Evolutionary conservation across 768 basidiomycete species (phyloP).

Genomic region (Thelephora aurantiotincta): DNA sequence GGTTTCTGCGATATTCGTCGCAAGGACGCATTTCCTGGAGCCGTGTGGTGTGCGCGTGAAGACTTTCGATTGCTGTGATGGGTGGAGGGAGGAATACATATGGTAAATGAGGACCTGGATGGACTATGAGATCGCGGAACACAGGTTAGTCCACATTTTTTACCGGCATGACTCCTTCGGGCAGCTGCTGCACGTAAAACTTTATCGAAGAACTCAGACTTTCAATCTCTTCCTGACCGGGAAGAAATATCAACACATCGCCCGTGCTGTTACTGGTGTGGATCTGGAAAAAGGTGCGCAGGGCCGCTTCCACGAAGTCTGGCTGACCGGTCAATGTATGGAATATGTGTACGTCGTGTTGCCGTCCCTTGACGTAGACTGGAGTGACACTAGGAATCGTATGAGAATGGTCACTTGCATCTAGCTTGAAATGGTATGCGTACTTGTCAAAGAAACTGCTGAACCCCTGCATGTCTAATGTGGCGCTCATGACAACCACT

Average conservation of each 20-base stretch:
- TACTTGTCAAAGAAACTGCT: conserved; percentile 77
- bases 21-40: conserved; percentile 82
- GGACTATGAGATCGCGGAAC: not conserved
- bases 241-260: conserved; percentile 88
- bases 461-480: conserved; percentile 91
- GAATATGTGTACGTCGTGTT: conserved; percentile 79
- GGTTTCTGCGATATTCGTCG: conserved; percentile 97
- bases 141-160: conserved; percentile 5
- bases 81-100: conserved; percentile 80
- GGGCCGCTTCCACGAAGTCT: conserved; percentile 81
- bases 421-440: conserved; percentile 14
- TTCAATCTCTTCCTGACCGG: conserved; percentile 97
- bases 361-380: conserved; percentile 84
- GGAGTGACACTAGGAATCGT: conserved; percentile 55
- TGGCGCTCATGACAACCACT: conserved; percentile 95
- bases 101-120: conserved; percentile 57
- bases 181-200: conserved; percentile 54
- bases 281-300: conserved; percentile 91
- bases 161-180: conserved; percentile 39
- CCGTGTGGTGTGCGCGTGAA: conserved; percentile 53
- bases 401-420: not conserved
- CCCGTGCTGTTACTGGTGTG: conserved; percentile 70
- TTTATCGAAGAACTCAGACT: conserved; percentile 64
- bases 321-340: conserved; percentile 59
- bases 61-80: conserved; percentile 62